Conservation (phyloP, 345 rosid genomes). For the Eucalyptus leucophloia region DNA sequence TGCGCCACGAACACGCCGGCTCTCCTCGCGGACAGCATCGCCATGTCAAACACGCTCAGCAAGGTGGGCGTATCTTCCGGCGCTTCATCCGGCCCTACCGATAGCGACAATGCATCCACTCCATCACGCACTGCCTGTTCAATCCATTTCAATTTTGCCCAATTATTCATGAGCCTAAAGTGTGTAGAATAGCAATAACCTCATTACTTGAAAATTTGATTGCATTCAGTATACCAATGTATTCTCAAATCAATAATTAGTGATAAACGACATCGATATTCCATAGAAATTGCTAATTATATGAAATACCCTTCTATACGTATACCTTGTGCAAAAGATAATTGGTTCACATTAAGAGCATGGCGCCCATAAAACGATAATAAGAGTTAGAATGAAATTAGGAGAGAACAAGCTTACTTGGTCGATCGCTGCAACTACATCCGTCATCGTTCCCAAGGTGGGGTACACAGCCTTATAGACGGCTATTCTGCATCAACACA, state of each 20-base stretch:
- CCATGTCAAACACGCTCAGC: constrained; percentile 45
- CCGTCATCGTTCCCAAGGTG: constrained; percentile 58
- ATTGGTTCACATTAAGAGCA: not conserved
- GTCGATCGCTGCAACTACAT: constrained; percentile 84
- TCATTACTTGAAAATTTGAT: not conserved
- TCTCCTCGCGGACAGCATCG: constrained; percentile 45
- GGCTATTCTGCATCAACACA: constrained; percentile 39
- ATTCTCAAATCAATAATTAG: not conserved
- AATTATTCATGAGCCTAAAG: not conserved
- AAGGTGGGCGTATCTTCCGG: constrained; percentile 51
- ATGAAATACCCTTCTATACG: not conserved
- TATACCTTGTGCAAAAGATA: not conserved
- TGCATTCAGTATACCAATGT: not conserved
- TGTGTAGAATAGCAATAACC: not conserved
- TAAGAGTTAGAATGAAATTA: not conserved
- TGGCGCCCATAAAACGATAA: not conserved
- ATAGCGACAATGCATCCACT: constrained; percentile 50
- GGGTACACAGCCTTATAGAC: constrained; percentile 82
- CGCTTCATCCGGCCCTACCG: constrained; percentile 66
- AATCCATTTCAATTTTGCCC: not conserved
- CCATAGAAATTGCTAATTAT: not conserved
- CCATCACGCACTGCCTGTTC: constrained; percentile 58
- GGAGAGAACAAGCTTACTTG: constrained; percentile 26
- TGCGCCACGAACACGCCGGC: constrained; percentile 83
- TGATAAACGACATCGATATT: not conserved